Base-by-base conservation (phyloP, 352 stramenopile species). In the Aphanomyces cochlioides region DNA sequence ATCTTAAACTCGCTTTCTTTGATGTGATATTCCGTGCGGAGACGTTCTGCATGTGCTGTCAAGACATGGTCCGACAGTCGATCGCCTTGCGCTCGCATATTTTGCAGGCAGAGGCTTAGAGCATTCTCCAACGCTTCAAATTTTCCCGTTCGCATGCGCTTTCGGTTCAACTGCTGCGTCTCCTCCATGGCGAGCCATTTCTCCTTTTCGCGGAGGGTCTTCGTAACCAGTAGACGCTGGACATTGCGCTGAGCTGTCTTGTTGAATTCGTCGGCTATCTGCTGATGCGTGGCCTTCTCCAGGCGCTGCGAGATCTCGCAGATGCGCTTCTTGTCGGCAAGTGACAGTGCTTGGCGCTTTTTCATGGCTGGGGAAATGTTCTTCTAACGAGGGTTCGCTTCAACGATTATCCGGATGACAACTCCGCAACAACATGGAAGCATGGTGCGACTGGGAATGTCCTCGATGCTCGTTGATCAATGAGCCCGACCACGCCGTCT, bases 241-340 rank as follows among this genome's bases (percentile, higher is more conserved):
- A 70, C 21, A 13, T 50, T 54, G 6, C 64, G 45, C 38, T 70
- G 47, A 5, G 53, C 43, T 12, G 54, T 64, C 21, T 50, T 47
- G 54, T 70, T 70, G 64, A 61, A 70, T 47, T 70, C 64, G 36
- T 70, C 47, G 37, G 64, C 64, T 15, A 70, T 41, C 17, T 70
- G 64, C 21, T 70, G 64, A 37, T 70, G 64, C 39, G 64, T 70
- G 17, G 7, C 28, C 47, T 70, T 70, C n/a, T 61, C 64, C 19
- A 53, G 64, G 12, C 53, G 10, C 37, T 70, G 37, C 8, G 53
- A 61, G 54, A 70, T 70, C 64, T 70, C 64, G 54, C 64, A 70
- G 36, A 70, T 70, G 8, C 64, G 64, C 64, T 70, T 70, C 64
- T 70, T 70, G 36, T 70, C 64, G n/a, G 64, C 64, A 6, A 70